Conservation (phyloP, 1,139 yeast species). For the Saccharomycopsis hybrid region DNA sequence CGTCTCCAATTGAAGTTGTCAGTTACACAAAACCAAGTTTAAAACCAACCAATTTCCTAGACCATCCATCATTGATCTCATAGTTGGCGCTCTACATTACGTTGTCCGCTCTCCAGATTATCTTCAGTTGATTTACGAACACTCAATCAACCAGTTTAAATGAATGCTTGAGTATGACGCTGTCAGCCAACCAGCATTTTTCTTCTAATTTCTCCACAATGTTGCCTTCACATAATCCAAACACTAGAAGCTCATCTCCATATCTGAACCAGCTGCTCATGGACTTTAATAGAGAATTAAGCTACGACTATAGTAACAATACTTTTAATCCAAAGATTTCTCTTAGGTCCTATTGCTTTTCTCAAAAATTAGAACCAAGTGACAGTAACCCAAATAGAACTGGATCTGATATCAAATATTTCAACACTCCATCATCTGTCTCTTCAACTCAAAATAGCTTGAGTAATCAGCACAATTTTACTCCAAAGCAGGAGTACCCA, state of each 20-base stretch:
- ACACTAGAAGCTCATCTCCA: too few species aligned
- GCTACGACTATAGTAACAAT: constrained; percentile 20
- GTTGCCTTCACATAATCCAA: not conserved
- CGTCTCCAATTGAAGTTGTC: too few species aligned
- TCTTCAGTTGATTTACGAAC: too few species aligned
- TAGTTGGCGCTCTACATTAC: too few species aligned
- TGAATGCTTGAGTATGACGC: too few species aligned
- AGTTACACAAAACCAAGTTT: too few species aligned
- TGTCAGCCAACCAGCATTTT: not conserved
- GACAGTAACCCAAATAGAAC: not conserved
- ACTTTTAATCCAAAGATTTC: constrained; percentile 21
- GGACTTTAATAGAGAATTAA: constrained; percentile 16
- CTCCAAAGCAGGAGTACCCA: not conserved
- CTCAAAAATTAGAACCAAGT: constrained; percentile 1
- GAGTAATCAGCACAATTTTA: too few species aligned
- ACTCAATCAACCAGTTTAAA: too few species aligned
- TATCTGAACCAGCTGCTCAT: too few species aligned
- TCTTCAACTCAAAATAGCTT: not conserved
- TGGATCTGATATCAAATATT: not conserved
- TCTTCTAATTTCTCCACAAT: not conserved
- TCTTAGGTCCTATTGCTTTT: constrained; percentile 18
- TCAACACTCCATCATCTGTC: not conserved
- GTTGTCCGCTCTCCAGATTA: too few species aligned
- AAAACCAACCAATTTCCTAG: too few species aligned
- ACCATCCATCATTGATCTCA: too few species aligned